These are phyloP conservation scores for Lodderomyces elongisporus DNA, from an alignment of 1,139 yeast genomes.

Conservation along the genomic window DNA sequence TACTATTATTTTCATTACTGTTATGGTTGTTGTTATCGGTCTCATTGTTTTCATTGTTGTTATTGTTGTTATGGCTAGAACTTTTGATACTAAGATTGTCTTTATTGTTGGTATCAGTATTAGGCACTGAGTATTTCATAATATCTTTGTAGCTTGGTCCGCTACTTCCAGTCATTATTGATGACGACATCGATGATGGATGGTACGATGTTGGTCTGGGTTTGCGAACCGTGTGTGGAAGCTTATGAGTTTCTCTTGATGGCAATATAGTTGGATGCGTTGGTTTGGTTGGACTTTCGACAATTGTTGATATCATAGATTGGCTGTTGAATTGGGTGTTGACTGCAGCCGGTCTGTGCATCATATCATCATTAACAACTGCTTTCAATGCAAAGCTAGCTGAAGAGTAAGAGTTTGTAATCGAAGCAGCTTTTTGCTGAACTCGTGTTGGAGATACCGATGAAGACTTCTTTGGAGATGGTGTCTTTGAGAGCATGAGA, in stretches of 20 bases:
- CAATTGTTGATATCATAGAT: slow-evolving; percentile 33
- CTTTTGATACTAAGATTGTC: no score
- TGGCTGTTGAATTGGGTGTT: slow-evolving; percentile 1
- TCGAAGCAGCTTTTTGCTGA: slow-evolving; percentile 33
- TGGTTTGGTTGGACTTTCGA: slow-evolving; percentile 39
- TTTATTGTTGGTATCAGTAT: slow-evolving; percentile 1
- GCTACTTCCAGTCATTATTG: slow-evolving; percentile 19
- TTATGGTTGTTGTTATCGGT: no score
- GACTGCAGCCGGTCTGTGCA: slow-evolving; percentile 4
- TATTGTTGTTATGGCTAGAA: no score
- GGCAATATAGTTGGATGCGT: slow-evolving; percentile 11
- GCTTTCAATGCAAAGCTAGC: slow-evolving; percentile 68
- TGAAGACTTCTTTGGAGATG: slow-evolving; percentile 14
- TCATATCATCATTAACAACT: slow-evolving; percentile 41
- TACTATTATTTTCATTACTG: slow-evolving; percentile 18
- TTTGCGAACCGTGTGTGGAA: slow-evolving; percentile 46
- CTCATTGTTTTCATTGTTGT: no score
- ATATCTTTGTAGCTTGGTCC: slow-evolving; percentile 19
- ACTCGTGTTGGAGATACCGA: slow-evolving; percentile 21
- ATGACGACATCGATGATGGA: slow-evolving; percentile 48
- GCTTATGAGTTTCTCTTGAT: slow-evolving; percentile 22
- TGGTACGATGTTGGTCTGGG: slow-evolving; percentile 82
- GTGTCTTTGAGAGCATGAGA: slow-evolving; percentile 10
- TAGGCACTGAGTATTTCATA: slow-evolving; percentile 31
- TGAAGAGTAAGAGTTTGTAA: slow-evolving; percentile 35